Conservation (phyloP, 164 flowering plant genomes). For the Stephania yunnanensis region DNA sequence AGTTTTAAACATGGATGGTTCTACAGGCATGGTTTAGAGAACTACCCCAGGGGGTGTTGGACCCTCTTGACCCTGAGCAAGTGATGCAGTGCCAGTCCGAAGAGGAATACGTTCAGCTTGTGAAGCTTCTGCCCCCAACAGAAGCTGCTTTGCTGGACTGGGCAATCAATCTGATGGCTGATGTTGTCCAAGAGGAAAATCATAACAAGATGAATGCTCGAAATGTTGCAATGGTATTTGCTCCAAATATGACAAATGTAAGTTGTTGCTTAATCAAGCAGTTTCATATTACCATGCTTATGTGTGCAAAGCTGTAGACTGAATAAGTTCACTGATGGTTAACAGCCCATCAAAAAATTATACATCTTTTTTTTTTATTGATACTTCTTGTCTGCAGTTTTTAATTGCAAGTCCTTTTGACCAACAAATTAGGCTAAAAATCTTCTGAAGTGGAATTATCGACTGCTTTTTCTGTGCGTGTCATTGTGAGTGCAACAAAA, state of each 20-base stretch:
- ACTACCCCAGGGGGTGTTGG: conserved; percentile 74
- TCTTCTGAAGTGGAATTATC: too few species aligned
- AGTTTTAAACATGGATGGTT: conserved; percentile 1
- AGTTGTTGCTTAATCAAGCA: not conserved
- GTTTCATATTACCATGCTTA: not conserved
- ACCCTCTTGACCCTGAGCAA: conserved; percentile 66
- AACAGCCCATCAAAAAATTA: not conserved
- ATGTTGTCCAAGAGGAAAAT: conserved; percentile 66
- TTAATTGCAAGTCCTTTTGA: too few species aligned
- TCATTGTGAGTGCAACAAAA: too few species aligned
- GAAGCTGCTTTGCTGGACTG: conserved; percentile 78
- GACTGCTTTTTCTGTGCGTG: too few species aligned
- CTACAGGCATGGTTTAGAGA: conserved; percentile 87
- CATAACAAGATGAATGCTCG: conserved; percentile 83
- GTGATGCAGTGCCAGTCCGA: conserved; percentile 74
- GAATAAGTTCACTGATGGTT: not conserved
- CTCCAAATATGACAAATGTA: conserved; percentile 88
- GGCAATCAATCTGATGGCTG: conserved; percentile 91
- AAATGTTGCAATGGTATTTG: conserved; percentile 80
- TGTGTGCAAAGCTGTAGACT: not conserved
- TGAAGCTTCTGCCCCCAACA: conserved; percentile 60
- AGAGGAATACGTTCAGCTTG: conserved; percentile 62
- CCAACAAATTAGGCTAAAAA: too few species aligned
- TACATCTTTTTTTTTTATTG: too few species aligned
- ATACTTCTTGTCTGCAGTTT: too few species aligned